Conservation (phyloP, 2,329 filamentous ascomycete species). For the Diaporthe citriasiana region DNA sequence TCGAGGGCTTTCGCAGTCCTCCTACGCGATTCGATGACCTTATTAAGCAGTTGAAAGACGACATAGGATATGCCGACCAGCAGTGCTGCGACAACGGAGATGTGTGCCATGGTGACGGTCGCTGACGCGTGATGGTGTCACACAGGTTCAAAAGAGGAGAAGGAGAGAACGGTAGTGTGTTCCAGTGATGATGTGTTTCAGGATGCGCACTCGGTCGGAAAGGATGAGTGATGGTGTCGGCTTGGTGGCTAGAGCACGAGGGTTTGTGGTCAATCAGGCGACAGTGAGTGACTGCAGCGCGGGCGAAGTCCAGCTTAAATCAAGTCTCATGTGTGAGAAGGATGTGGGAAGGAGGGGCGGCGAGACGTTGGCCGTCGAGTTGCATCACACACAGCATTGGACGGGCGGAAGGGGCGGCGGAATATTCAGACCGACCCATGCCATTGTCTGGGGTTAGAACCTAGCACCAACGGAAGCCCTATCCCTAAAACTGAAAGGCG, state of each 20-base stretch:
- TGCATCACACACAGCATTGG: not conserved
- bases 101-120: conserved; percentile 26
- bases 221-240: not conserved
- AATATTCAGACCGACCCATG: conserved; percentile 32
- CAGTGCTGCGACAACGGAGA: conserved; percentile 35
- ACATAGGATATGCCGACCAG: conserved; percentile 37
- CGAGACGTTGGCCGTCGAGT: not conserved
- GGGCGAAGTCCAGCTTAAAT: not conserved
- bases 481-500: not conserved
- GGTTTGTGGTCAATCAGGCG: not conserved
- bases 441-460: not conserved
- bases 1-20: conserved; percentile 19
- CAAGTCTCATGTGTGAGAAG: not conserved
- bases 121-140: too few relatives aligned
- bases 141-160: not conserved
- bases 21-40: conserved; percentile 24
- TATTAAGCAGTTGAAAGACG: conserved; percentile 27
- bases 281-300: not conserved
- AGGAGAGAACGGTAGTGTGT: not conserved
- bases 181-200: not conserved
- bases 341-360: too few relatives aligned
- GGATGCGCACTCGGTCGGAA: not conserved
- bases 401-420: conserved; percentile 17
- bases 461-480: not conserved
- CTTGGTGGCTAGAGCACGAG: not conserved